Percentiles rank a stretch among this genome's conserved stretches.
These are phyloP conservation scores for Mortierella sp. DNA, from an alignment of 371 early-diverging fungal species.

Conservation along the genomic window DNA sequence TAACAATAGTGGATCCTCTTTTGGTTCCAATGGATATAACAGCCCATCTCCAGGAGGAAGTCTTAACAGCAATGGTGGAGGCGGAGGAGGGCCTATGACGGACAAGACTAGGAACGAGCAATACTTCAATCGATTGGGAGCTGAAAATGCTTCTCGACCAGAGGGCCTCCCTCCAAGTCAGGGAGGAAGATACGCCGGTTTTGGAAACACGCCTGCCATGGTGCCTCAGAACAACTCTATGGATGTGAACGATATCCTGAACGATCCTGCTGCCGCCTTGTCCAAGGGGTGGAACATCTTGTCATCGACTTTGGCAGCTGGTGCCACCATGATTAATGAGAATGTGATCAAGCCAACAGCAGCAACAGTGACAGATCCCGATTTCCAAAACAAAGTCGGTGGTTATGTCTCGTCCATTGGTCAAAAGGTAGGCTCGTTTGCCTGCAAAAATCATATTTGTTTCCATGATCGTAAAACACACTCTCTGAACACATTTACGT, in stretches of 20 bases:
- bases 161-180: constrained; percentile 88
- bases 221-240: constrained; percentile 45
- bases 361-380: constrained; percentile 88
- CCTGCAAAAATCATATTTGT: background rate
- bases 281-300: constrained; percentile 88
- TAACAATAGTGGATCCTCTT: constrained; percentile 8
- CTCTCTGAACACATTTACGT: too few species aligned
- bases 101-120: constrained; percentile 76
- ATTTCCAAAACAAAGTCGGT: constrained; percentile 77
- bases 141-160: constrained; percentile 67
- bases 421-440: constrained; percentile 66
- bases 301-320: constrained; percentile 67
- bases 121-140: constrained; percentile 74
- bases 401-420: constrained; percentile 76
- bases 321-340: constrained; percentile 82
- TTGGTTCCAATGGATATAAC: constrained; percentile 35
- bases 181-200: constrained; percentile 93
- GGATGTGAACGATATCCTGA: constrained; percentile 76
- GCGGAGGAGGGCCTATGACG: constrained; percentile 11
- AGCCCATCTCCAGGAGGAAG: constrained; percentile 43
- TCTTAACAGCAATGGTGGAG: constrained; percentile 16
- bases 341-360: constrained; percentile 87
- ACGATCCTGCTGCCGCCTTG: constrained; percentile 85
- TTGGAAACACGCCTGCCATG: constrained; percentile 69
- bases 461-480: background rate